These are phyloP conservation scores for Penicillium polonicum DNA, from an alignment of 2,329 filamentous ascomycete species.

Conservation along the genomic window DNA sequence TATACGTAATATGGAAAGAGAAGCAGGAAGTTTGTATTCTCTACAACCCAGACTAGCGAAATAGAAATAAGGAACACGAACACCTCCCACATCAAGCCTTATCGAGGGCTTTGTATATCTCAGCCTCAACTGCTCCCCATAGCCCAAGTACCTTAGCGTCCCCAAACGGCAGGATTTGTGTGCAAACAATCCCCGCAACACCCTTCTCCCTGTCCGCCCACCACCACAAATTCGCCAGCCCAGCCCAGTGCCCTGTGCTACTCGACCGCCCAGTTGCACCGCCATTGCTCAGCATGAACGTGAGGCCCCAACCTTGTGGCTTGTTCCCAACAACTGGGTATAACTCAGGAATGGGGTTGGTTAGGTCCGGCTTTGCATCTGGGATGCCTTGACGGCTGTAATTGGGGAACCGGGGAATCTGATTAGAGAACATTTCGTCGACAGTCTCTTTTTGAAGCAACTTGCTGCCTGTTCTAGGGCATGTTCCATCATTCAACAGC, in stretches of 20 bases:
- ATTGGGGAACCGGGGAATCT: conserved; percentile 56
- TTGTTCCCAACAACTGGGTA: conserved; percentile 45
- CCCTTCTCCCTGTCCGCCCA: conserved; percentile 62
- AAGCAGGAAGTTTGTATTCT: neutral
- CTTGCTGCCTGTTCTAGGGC: conserved; percentile 54
- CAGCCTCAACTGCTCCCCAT: conserved; percentile 33
- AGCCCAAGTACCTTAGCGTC: conserved; percentile 44
- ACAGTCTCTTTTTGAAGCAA: conserved; percentile 60
- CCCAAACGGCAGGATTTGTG: conserved; percentile 54
- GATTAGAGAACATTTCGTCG: conserved; percentile 64
- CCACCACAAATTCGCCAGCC: conserved; percentile 61
- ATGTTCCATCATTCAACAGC: conserved; percentile 64
- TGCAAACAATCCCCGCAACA: conserved; percentile 53
- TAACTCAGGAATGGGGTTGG: conserved; percentile 51
- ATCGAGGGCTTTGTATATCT: conserved; percentile 8
- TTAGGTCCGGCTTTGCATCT: conserved; percentile 51
- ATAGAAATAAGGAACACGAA: neutral
- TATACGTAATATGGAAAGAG: neutral
- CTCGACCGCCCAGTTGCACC: conserved; percentile 53
- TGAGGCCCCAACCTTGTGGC: conserved; percentile 65
- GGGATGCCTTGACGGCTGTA: conserved; percentile 50
- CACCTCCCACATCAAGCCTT: neutral
- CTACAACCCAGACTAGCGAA: too few relatives aligned
- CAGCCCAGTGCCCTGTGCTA: conserved; percentile 58
- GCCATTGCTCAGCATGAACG: conserved; percentile 54